Percentiles rank a stretch among this genome's conserved stretches.
Evolutionary conservation across 768 basidiomycete genomes (phyloP).

Genomic region (Lactarius pseudohatsudake): DNA sequence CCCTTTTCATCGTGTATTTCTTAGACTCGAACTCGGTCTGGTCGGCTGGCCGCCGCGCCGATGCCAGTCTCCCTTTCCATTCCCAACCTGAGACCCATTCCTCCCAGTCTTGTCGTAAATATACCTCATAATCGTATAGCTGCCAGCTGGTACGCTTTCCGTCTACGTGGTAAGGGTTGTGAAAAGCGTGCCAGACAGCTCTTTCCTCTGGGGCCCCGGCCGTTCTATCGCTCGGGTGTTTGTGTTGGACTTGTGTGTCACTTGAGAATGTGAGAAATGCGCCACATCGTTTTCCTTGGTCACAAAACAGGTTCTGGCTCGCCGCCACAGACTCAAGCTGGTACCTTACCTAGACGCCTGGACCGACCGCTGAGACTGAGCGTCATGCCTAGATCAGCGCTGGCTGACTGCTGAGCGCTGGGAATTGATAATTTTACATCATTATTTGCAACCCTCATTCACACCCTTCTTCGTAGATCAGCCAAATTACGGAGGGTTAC

Average conservation of each 20-base stretch:
- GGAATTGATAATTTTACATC: neutral
- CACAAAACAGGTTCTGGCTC: neutral
- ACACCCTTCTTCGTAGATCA: neutral
- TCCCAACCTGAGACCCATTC: neutral
- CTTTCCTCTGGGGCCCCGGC: neutral
- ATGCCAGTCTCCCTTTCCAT: neutral
- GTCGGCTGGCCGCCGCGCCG: slow-evolving; percentile 15
- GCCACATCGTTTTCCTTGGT: neutral
- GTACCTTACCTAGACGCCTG: neutral
- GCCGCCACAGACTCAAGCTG: neutral
- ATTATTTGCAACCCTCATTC: neutral
- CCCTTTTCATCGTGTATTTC: slow-evolving; percentile 19
- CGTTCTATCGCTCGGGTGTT: neutral
- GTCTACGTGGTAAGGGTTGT: neutral
- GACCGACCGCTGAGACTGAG: neutral
- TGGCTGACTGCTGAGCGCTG: neutral
- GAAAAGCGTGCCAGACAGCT: neutral
- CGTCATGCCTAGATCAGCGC: neutral
- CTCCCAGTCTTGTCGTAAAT: slow-evolving; percentile 19
- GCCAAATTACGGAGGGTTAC: neutral
- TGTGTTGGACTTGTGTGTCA: neutral
- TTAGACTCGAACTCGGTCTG: slow-evolving; percentile 1
- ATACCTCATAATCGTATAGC: slow-evolving; percentile 25
- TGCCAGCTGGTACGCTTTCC: slow-evolving; percentile 1
- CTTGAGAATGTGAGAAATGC: neutral